A percentile compares a stretch with the other conserved stretches of the same genome.
phyloP scores from a whole-genome alignment of 768 basidiomycete species.

The Holtermanniella nyarrowii region DNA sequence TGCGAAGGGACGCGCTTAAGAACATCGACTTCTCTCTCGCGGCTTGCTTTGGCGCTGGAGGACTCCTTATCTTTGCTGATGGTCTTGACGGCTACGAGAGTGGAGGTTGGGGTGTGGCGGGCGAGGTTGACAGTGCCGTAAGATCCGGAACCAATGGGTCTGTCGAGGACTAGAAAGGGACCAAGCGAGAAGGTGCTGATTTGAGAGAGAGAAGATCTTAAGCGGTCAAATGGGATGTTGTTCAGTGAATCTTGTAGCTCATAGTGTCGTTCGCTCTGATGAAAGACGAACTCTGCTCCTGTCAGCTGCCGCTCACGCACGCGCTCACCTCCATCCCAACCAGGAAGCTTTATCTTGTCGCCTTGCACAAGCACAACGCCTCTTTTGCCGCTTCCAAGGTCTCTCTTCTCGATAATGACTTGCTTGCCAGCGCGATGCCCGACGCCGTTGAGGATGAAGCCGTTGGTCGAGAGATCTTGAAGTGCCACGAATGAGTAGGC shows the following conservation, averaged over 20 bases:
- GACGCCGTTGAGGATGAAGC: slow-evolving; percentile 13
- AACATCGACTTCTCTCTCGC: slow-evolving; percentile 7
- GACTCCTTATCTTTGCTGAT: not conserved
- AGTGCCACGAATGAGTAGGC: slow-evolving; percentile 8
- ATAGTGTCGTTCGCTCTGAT: not conserved
- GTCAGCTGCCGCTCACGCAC: not conserved
- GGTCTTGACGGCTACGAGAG: slow-evolving; percentile 19
- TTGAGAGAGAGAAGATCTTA: not conserved
- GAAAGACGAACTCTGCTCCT: not conserved
- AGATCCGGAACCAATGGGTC: slow-evolving; percentile 15
- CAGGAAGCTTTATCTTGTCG: slow-evolving; percentile 9
- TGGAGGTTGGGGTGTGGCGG: not conserved
- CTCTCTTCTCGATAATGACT: not conserved
- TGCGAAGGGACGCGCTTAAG: slow-evolving; percentile 7
- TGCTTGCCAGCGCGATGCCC: not conserved
- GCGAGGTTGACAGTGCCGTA: slow-evolving; percentile 19
- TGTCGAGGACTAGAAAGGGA: slow-evolving; percentile 13
- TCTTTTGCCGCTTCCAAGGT: not conserved
- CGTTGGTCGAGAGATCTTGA: slow-evolving; percentile 19
- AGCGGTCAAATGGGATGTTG: not conserved
- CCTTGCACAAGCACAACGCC: slow-evolving; percentile 12
- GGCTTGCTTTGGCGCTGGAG: not conserved
- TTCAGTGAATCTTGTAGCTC: not conserved
- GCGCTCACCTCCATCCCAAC: slow-evolving; percentile 4
- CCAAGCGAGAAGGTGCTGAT: not conserved